Evolutionary conservation across 2,329 filamentous ascomycete species (phyloP).

Genomic region (Chalara sp.): DNA sequence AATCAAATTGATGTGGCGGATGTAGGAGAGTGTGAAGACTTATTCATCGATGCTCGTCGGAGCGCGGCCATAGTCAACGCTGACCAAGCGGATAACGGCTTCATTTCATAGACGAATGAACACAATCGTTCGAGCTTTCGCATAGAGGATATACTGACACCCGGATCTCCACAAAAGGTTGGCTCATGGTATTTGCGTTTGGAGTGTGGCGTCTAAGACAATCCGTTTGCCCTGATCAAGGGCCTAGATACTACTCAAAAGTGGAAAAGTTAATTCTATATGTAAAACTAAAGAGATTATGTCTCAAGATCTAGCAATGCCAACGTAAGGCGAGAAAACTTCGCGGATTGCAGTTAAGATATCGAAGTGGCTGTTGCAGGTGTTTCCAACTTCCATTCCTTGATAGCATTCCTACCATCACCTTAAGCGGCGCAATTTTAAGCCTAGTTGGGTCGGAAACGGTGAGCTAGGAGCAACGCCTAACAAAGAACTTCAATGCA

Average conservation of each 20-base stretch:
- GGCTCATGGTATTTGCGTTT: conserved; percentile 6
- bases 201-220: conserved; percentile 8
- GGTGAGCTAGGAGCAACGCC: conserved; percentile 12
- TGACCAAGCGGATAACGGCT: conserved; percentile 53
- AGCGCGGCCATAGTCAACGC: conserved; percentile 64
- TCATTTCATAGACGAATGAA: conserved; percentile 30
- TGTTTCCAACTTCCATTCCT: neutral
- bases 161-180: conserved; percentile 7
- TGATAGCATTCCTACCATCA: conserved; percentile 3
- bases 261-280: neutral
- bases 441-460: neutral
- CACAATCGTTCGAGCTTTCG: neutral
- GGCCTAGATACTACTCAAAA: neutral
- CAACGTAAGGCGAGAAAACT: too few species aligned
- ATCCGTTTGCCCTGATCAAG: conserved; percentile 6
- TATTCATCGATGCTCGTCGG: conserved; percentile 76
- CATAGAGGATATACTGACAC: neutral
- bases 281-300: neutral
- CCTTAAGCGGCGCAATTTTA: neutral
- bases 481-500: conserved; percentile 21
- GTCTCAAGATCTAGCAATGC: too few species aligned
- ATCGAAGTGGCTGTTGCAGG: neutral
- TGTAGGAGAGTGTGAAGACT: conserved; percentile 73
- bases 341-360: too few species aligned
- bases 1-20: conserved; percentile 71